phyloP scores from a whole-genome alignment of 768 basidiomycete species.

The Gymnopilus junonius region DNA sequence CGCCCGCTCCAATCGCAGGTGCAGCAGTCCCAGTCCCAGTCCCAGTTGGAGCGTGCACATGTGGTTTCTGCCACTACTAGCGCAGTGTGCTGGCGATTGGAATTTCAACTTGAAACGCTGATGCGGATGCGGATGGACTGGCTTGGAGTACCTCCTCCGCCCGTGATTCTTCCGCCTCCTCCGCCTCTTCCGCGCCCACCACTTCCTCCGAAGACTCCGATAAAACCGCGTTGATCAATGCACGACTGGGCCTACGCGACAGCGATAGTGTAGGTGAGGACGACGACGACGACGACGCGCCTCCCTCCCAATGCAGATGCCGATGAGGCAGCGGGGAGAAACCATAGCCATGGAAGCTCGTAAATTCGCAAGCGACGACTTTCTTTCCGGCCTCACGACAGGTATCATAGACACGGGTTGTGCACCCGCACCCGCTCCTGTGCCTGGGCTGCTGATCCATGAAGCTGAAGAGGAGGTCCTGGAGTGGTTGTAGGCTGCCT shows the following conservation, averaged over 20 bases:
- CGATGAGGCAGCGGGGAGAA: too few species aligned
- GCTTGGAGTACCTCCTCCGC: too few species aligned
- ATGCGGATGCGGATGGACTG: too few species aligned
- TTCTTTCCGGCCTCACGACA: not conserved
- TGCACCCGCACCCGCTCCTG: not conserved
- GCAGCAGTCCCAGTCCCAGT: too few species aligned
- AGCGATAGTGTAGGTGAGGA: too few species aligned
- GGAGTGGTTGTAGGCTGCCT: not conserved
- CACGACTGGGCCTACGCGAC: conserved; percentile 1
- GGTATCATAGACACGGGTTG: not conserved
- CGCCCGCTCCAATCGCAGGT: not conserved
- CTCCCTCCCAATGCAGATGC: too few species aligned
- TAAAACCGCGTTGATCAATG: too few species aligned
- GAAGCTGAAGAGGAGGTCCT: not conserved
- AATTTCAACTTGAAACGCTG: not conserved
- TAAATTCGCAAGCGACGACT: not conserved
- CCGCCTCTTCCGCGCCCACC: not conserved
- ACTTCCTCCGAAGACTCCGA: not conserved
- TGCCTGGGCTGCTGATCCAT: too few species aligned
- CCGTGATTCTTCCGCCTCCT: not conserved
- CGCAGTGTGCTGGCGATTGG: not conserved
- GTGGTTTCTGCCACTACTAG: not conserved
- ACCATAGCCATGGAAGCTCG: not conserved
- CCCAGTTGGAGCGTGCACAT: too few species aligned
- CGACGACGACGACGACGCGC: not conserved